Conservation (phyloP, 108 stramenopile species). For the Nitzschia sp. region DNA sequence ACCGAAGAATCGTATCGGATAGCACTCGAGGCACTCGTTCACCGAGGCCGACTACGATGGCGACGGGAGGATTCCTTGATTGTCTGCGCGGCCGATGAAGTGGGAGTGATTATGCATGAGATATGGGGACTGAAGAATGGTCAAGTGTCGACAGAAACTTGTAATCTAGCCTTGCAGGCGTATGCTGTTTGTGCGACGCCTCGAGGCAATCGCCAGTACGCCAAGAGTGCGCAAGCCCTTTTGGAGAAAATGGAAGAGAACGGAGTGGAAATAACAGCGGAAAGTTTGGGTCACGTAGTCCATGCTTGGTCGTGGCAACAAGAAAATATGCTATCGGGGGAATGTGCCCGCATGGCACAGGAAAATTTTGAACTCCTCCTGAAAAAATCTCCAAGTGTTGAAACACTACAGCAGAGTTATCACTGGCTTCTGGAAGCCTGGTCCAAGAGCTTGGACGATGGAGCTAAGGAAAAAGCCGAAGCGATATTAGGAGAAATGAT, state of each 20-base stretch:
- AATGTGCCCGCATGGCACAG: slow-evolving; percentile 40
- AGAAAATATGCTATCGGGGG: slow-evolving; percentile 27
- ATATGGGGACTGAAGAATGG: slow-evolving; percentile 3
- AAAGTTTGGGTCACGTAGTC: slow-evolving; percentile 31
- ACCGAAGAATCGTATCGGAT: slow-evolving; percentile 46
- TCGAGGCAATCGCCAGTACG: slow-evolving; percentile 48
- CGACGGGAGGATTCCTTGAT: slow-evolving; percentile 12
- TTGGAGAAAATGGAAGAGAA: slow-evolving; percentile 28
- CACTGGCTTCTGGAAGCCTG: slow-evolving; percentile 48
- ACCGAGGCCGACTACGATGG: slow-evolving; percentile 49
- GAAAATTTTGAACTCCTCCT: slow-evolving; percentile 26
- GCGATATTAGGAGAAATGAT: slow-evolving; percentile 30
- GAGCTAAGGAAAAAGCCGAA: slow-evolving; percentile 25
- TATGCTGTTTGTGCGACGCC: slow-evolving; percentile 51
- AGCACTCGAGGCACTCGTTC: slow-evolving; percentile 34
- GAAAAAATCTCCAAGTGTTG: slow-evolving; percentile 19
- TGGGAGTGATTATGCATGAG: slow-evolving; percentile 28
- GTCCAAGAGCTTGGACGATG: slow-evolving; percentile 35
- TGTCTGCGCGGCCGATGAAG: slow-evolving; percentile 52
- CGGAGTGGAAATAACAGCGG: slow-evolving; percentile 12
- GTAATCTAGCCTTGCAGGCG: slow-evolving; percentile 44
- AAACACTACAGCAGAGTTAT: slow-evolving; percentile 22
- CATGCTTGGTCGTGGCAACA: slow-evolving; percentile 58
- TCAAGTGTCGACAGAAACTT: slow-evolving; percentile 26
- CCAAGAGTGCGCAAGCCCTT: slow-evolving; percentile 39